Evolutionary conservation across 768 basidiomycete species (phyloP), one percentile per base, ranked within the genome.

Genomic region (Serendipita sp.): DNA sequence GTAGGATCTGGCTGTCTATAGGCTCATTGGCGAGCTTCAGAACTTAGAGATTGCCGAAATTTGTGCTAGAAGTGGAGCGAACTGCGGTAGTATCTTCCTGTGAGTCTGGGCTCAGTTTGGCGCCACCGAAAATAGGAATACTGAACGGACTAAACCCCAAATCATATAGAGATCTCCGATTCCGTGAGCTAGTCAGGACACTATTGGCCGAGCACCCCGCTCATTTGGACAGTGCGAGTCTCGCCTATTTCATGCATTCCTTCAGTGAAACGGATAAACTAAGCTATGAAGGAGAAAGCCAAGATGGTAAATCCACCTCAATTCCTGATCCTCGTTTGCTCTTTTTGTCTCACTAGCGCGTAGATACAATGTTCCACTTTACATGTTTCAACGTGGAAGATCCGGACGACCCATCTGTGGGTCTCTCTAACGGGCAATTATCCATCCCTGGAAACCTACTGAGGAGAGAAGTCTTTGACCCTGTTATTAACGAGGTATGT

Each of bases 31-130:
- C 3, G 81, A 88, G 67, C 78, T 88, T 72, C 76, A 83, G 10
- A 82, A 83, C 69, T 80, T 93, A n/a, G 90, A 93, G 73, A 91
- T 94, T 66, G 91, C 90, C 50, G 91, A 94, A 74, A 86, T 93
- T 75, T 88, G 87, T 66, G 89, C 89, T 13, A 79, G 90, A 63
- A 89, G 87, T 53, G 91, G 91, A 1, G 86, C 88, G 4, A 92
- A 88, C 70, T 91, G 88, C 69, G 91, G 91, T 13, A 87, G 86
- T 67, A 76, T 94, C 58, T 92, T 92, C 75, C 81, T 93, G 55
- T 60, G 27, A 60, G 55, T 33, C 27, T 23, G 23, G 55, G 16
- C 34, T 36, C 33, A 27, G 16, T 34, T 23, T 27, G n/a, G 55
- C 27, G 55, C 27, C 55, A 10, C 55, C 31, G 63, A 29, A 62